Base-by-base conservation (phyloP, 495 filamentous ascomycete species). In the Mycothermus thermophilus region DNA sequence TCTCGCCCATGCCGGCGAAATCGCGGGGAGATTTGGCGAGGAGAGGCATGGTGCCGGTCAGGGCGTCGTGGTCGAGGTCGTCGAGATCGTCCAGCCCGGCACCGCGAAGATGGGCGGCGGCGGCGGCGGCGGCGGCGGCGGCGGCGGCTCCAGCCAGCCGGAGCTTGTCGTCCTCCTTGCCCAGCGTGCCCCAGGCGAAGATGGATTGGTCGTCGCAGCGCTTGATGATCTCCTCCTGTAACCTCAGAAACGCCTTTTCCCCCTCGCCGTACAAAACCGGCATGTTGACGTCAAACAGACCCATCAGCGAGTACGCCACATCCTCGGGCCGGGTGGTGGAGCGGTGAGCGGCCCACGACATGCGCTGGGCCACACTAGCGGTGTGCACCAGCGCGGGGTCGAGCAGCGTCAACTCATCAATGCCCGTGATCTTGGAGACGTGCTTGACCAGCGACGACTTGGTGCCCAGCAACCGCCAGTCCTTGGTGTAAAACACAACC, bases 241-340 rank as follows among this genome's bases (percentile, higher is more conserved):
- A 45, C 4, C 58, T 44, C 6, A 40, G 22, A 16, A 58, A 58
- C 8, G 58, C 56, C 1, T 46, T 43, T 9, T 52, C 50, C 3
- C 58, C 55, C 30, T 62, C 60, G 21, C 58, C 58, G 39, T 61
- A 63, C 3, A 60, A 13, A 1, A 51, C 42, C 11, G 51, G 40
- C 42, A 63, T 46, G 32, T 47, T 38, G 23, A 63, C 33, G 14
- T 41, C 45, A 28, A 58, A 59, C 0, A 63, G 36, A 9, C 59
- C 59, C 19, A 63, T 26, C 6, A 64, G 44, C 5, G 44, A 58
- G 29, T 62, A 62, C 1, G 57, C 58, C 22, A 37, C 32, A 34
- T 64, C 60, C 41, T 64, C 60, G n/a, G 39, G 34, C 4, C 41
- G 25, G 1, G 45, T 53, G 1, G 55, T 59, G 5, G 35, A 19